Percentiles rank a stretch among this genome's conserved stretches.
Evolutionary conservation across 2,329 filamentous ascomycete genomes (phyloP).

Genomic region (Lasiodiplodia hormozganensis): DNA sequence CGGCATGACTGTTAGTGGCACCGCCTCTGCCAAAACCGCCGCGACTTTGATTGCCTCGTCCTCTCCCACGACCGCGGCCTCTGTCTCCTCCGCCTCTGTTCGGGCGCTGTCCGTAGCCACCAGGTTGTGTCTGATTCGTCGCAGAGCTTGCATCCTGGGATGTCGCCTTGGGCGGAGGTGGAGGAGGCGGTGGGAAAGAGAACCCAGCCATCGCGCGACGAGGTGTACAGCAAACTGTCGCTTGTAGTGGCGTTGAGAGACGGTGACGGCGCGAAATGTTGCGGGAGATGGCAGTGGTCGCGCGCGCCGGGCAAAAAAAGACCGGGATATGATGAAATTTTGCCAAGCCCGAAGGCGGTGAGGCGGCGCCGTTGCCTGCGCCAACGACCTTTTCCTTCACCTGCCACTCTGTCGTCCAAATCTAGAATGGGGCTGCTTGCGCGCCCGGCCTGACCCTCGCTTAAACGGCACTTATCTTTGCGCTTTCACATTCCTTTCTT

Average conservation of each 20-base stretch:
- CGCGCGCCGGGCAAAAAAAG: conserved; percentile 6
- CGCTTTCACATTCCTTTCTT: neutral
- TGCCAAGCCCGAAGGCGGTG: conserved; percentile 28
- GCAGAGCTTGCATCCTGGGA: conserved; percentile 37
- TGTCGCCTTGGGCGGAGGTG: conserved; percentile 47
- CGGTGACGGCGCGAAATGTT: neutral
- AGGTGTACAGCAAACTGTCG: neutral
- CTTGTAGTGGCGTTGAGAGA: neutral
- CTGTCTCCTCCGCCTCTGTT: conserved; percentile 27
- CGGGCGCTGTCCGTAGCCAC: conserved; percentile 15
- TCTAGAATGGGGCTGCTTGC: conserved; percentile 4
- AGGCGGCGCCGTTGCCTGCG: neutral
- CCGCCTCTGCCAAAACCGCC: conserved; percentile 23
- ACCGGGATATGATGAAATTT: conserved; percentile 21
- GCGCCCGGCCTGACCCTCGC: conserved; percentile 3
- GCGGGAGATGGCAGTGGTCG: neutral
- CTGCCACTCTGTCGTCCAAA: conserved; percentile 1
- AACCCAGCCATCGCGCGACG: conserved; percentile 36
- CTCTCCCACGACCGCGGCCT: conserved; percentile 40
- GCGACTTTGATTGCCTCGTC: conserved; percentile 34
- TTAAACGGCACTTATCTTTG: neutral
- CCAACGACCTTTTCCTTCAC: conserved; percentile 20
- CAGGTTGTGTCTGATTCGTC: conserved; percentile 38
- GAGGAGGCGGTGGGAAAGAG: conserved; percentile 58
- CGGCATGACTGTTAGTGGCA: conserved; percentile 7